Evolutionary conservation across 176 grass and related monocot species (phyloP), one percentile per base, ranked within the genome.

Genomic region (Oryza brachyantha): DNA sequence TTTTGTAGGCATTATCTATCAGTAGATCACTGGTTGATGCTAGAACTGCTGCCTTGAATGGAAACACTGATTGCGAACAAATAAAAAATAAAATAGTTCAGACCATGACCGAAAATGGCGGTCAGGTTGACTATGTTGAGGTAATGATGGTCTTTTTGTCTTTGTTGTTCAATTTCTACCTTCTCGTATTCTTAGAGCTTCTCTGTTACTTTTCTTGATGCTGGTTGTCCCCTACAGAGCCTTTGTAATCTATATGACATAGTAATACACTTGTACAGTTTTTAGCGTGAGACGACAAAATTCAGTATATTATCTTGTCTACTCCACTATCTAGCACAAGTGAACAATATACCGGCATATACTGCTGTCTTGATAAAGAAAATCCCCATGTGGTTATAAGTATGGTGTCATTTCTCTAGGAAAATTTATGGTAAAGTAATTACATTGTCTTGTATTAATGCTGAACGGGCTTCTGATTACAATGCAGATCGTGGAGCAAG

Each of bases 71-170:
- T 75, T 70, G 85, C 66, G 17, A 90, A 77, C 74, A 92, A 80
- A 59, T 98, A 66, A 90, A 90, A 82, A 43, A 89, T 70, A 62
- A 83, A 69, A 81, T 98, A 43, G 38, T 88, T 41, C 83, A 85
- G 50, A 69, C 64, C 45, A 29, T 98, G 34, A 73, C 77, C 57
- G 77, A 83, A 79, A 79, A 90, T 83, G 89, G 85, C 3, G 87
- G 95, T 76, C 85, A 60, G 75, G 85, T 94, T 83, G 95, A 98
- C 60, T 98, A 90, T 91, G 95, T 90, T 79, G 90, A 94, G 92
- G 92, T 98, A 88, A 81, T 61, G 8, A 1, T n/a, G 22, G 11
- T 1, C 11, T 75, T 45, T 40, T 9, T n/a, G n/a, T 34, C 13
- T 76, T 42, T 7, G 29, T 21, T 42, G 11, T 50, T 66, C 5